Base-by-base conservation (phyloP, 257 asterid genomes). In the Anisodus tanguticus region DNA sequence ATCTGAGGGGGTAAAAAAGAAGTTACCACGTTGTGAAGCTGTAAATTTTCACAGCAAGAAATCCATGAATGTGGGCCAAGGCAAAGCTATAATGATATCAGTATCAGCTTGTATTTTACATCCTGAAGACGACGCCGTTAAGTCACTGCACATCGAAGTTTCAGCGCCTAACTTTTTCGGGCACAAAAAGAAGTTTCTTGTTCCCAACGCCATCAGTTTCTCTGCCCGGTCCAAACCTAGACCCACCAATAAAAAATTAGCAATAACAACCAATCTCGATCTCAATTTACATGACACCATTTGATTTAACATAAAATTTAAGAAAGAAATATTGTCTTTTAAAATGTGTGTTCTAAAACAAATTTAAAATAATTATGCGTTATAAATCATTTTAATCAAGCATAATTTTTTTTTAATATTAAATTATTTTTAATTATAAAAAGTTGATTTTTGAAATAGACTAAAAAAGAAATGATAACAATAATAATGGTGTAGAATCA, bases 161-260 rank as follows among this genome's bases (percentile, higher is more conserved):
- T 63, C 85, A 47, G 83, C 8, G 1, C 53, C 67, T 1, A 51
- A 43, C 82, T 54, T 79, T 26, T 74, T 90, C 3, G 95, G 93
- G 86, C 90, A 94, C 39, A 95, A 80, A 67, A 93, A 95, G 90
- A 93, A 94, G 92, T 95, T 95, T 72, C 99, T 88, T 53, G 99
- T 91, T 16, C 98, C 99, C 89, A 95, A 83, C 64, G 82, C 84
- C 47, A 82, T 81, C 83, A 94, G 85, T 88, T 91, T 93, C 87
- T 91, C 97, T 79, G 83, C 87, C 77, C 93, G 85, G 83, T 85
- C 88, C 91, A 95, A 88, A 83, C 98, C 99, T 95, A 83, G 4
- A 16, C 0, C 43, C 63, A 8, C 6, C 78, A 43, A 39, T 4
- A 19, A 66, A 17, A 3, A 43, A 22, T 43, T 8, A 39, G 13